A percentile compares a stretch with the other conserved stretches of the same genome.
Evolutionary conservation across 2,329 filamentous ascomycete genomes (phyloP).

Genomic region (Hypomyces rosellus): DNA sequence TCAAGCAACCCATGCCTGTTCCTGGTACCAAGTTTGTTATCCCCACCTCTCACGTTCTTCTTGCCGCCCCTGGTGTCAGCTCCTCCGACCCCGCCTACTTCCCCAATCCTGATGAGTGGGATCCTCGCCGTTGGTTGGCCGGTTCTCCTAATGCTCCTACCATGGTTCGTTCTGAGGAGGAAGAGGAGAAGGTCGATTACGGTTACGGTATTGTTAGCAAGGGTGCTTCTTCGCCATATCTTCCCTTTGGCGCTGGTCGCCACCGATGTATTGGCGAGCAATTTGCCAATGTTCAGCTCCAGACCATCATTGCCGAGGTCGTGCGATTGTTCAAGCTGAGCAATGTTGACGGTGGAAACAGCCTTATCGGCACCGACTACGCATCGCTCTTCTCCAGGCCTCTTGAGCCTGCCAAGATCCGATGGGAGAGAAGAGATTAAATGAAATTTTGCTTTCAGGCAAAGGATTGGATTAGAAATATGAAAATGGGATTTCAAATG

Average conservation of each 20-base stretch:
- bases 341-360: conserved; percentile 64
- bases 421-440: conserved; percentile 64
- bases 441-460: neutral
- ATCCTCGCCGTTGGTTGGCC: conserved; percentile 84
- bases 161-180: conserved; percentile 43
- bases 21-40: conserved; percentile 78
- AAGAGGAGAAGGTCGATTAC: conserved; percentile 80
- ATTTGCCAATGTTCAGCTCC: conserved; percentile 88
- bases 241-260: conserved; percentile 88
- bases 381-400: conserved; percentile 68
- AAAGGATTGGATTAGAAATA: neutral
- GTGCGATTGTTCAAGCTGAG: conserved; percentile 75
- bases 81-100: conserved; percentile 69
- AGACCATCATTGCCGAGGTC: conserved; percentile 72
- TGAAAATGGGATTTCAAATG: neutral
- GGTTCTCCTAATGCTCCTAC: conserved; percentile 50
- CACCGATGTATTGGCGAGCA: conserved; percentile 96
- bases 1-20: conserved; percentile 80
- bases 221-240: conserved; percentile 80
- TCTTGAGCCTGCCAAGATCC: conserved; percentile 61
- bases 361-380: conserved; percentile 63
- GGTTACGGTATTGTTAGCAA: conserved; percentile 91
- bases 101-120: conserved; percentile 75
- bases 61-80: conserved; percentile 80
- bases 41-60: conserved; percentile 71